These are phyloP conservation scores for Trichophaea hybrida DNA, from an alignment of 2,329 filamentous ascomycete genomes.

Conservation along the genomic window DNA sequence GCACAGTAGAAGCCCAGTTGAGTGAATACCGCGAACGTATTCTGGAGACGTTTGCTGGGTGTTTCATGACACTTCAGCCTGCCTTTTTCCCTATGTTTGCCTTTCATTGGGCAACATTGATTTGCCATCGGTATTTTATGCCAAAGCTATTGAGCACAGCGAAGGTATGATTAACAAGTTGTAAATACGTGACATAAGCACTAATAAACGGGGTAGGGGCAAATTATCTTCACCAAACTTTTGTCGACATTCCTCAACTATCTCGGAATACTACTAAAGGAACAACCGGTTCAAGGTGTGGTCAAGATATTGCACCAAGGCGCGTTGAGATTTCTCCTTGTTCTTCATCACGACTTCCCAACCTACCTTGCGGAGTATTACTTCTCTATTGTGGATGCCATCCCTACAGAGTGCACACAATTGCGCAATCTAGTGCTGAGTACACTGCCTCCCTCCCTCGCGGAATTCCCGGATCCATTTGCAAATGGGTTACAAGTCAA, in stretches of 20 bases:
- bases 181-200: not conserved
- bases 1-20: conserved; percentile 43
- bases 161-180: not conserved
- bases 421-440: conserved; percentile 77
- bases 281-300: conserved; percentile 39
- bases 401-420: conserved; percentile 73
- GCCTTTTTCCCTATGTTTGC: conserved; percentile 65
- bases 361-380: conserved; percentile 86
- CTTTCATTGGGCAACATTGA: conserved; percentile 68
- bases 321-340: conserved; percentile 63
- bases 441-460: conserved; percentile 55
- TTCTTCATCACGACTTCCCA: conserved; percentile 86
- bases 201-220: conserved; percentile 40
- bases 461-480: conserved; percentile 60
- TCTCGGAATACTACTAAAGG: conserved; percentile 66
- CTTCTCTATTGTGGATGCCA: conserved; percentile 61
- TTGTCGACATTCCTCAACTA: conserved; percentile 58
- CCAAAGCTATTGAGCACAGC: conserved; percentile 51
- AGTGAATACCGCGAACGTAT: conserved; percentile 53
- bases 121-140: conserved; percentile 75
- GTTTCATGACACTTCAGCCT: conserved; percentile 64
- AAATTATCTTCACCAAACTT: conserved; percentile 59
- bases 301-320: conserved; percentile 76
- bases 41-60: conserved; percentile 31
- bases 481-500: conserved; percentile 58